Percentiles rank a stretch among this genome's conserved stretches.
These are phyloP conservation scores for Excoecaria cochinchinensis DNA, from an alignment of 345 rosid species.

Conservation along the genomic window DNA sequence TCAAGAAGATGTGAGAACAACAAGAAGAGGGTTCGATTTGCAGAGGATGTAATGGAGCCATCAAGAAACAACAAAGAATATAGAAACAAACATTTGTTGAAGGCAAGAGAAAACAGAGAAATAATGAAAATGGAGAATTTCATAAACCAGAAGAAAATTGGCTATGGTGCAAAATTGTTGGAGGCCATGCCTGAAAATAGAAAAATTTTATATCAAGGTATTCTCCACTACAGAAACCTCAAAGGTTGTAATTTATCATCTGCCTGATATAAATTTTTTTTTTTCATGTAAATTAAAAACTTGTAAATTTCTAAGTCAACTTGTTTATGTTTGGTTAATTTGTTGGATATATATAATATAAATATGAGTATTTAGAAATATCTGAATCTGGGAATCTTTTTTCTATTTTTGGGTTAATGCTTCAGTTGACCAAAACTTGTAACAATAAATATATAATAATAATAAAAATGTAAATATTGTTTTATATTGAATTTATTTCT, in stretches of 20 bases:
- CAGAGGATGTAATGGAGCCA: slow-evolving; percentile 73
- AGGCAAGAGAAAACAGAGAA: neutral
- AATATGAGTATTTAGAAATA: no score
- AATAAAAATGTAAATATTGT: no score
- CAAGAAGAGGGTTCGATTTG: slow-evolving; percentile 75
- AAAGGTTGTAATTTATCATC: slow-evolving; percentile 12
- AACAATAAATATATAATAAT: no score
- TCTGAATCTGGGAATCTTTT: neutral
- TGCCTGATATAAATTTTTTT: neutral
- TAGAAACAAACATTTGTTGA: slow-evolving; percentile 35
- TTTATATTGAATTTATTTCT: no score
- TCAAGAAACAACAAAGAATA: slow-evolving; percentile 63
- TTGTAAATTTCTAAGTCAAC: no score
- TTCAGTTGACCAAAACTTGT: no score
- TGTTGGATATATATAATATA: no score
- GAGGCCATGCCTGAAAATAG: slow-evolving; percentile 45
- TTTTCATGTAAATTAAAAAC: no score
- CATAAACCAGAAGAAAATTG: neutral
- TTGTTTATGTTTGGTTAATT: no score
- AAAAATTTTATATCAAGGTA: slow-evolving; percentile 47
- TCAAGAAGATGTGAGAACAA: slow-evolving; percentile 25
- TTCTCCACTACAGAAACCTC: slow-evolving; percentile 28
- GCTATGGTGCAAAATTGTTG: neutral
- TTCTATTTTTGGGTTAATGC: no score
- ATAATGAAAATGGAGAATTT: neutral